phyloP scores from a whole-genome alignment of 2,329 filamentous ascomycete genomes.

The Aspergillus clavatus region DNA sequence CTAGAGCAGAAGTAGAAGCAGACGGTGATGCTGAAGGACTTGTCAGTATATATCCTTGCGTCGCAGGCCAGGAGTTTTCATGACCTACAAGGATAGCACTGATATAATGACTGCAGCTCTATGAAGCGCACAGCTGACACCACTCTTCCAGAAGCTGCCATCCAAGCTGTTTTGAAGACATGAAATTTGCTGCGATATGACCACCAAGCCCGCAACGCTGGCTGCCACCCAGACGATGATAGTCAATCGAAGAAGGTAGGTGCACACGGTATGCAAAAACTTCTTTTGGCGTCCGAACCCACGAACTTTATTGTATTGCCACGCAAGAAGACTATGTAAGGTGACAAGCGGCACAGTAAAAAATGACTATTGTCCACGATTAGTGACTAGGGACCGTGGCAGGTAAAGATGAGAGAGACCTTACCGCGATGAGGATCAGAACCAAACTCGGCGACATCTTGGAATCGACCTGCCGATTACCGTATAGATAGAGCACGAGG shows the following conservation, averaged over 20 bases:
- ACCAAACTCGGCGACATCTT: slow-evolving; percentile 36
- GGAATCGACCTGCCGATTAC: slow-evolving; percentile 31
- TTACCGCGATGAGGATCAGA: slow-evolving; percentile 33
- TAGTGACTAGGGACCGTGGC: neutral
- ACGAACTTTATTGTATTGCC: slow-evolving; percentile 33
- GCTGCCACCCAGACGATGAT: slow-evolving; percentile 36
- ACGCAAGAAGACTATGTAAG: slow-evolving; percentile 37
- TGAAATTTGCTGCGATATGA: slow-evolving; percentile 32
- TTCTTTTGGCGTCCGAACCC: slow-evolving; percentile 29
- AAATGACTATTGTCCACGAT: slow-evolving; percentile 23
- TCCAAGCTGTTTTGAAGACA: slow-evolving; percentile 27
- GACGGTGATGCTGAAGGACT: slow-evolving; percentile 26
- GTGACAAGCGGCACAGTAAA: slow-evolving; percentile 33
- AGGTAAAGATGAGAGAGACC: slow-evolving; percentile 3
- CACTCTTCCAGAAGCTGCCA: slow-evolving; percentile 31
- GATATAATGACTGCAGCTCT: slow-evolving; percentile 31
- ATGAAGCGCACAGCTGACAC: slow-evolving; percentile 36
- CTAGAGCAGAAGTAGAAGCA: slow-evolving; percentile 36
- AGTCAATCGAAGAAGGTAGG: slow-evolving; percentile 33
- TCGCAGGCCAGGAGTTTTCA: neutral
- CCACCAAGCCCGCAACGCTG: slow-evolving; percentile 34
- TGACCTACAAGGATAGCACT: slow-evolving; percentile 33
- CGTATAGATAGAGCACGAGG: slow-evolving; percentile 33
- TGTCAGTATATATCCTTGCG: too few species aligned
- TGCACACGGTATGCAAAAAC: slow-evolving; percentile 30